Base-by-base conservation (phyloP, 495 filamentous ascomycete genomes). In the Trichoderma asperelloides region DNA sequence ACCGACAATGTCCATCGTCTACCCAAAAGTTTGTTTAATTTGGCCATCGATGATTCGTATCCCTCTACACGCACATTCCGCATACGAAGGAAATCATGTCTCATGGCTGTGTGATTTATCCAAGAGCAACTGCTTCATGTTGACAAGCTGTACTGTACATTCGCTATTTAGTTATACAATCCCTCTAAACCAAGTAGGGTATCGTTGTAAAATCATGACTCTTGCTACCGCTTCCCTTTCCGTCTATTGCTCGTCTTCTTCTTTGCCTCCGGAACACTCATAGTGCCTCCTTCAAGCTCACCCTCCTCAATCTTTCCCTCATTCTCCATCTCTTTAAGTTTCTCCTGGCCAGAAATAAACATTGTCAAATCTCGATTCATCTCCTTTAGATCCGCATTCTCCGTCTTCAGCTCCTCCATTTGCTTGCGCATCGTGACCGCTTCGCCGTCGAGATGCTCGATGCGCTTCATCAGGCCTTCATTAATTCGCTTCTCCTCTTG, bases 311-410 rank as follows among this genome's bases (percentile, higher is more conserved):
- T 76, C 76, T 86, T 84, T 23, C 88, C 88, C 65, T 83, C 85
- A 69, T 81, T 70, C 71, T 83, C 81, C 75, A 88, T 76, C 75
- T 89, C 86, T 79, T 87, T 86, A 70, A 98, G 76, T 73, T 92
- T 92, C 79, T 95, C 87, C 73, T 89, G 85, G 3, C 90, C 88
- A 60, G 86, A 89, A 63, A 98, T 92, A 73, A 93, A 96, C 79
- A 97, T 96, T 30, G 84, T 87, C 72, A 98, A 73, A 77, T 98
- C 95, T n/a, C 91, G 81, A 74, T 96, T 94, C 80, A 89, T 87
- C 76, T 97, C 94, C 67, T 86, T 84, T 43, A 96, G 73, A 74
- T 88, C 85, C 70, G 73, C 79, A 64, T 86, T 86, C 72, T 88
- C 79, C 43, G 72, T 72, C 72, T 84, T 84, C 7, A 89, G 74